Base-by-base conservation (phyloP, 257 asterid species). In the Nyctanthes arbortristis region DNA sequence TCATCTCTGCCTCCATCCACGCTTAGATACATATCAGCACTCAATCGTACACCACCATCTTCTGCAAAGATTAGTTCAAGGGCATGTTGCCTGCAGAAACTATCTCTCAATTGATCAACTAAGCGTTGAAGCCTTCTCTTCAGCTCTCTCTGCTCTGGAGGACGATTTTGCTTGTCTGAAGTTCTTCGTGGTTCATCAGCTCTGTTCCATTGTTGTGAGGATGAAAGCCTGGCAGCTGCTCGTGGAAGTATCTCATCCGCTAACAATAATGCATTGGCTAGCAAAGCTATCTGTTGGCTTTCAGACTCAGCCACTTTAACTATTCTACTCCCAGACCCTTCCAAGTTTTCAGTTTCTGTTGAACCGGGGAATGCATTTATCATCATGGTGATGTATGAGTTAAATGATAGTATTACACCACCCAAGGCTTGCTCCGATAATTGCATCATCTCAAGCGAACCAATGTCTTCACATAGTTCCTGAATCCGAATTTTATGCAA, bases 391-490 rank as follows among this genome's bases (percentile, higher is more conserved):
- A 93, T 76, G 5, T 82, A 90, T 32, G 87, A 79, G 10, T 88
- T 88, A 59, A 93, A 90, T 2, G 81, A 88, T 28, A 83, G 93
- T 45, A 90, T 1, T 7, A 88, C 85, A 58, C 98, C 97, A 69
- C 91, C 96, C 67, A 87, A 39, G 20, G 98, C 89, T 62, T 68
- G 86, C 45, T 87, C 96, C 2, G 88, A 84, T 65, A 90, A 67
- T 72, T 85, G 88, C 80, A 84, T 71, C 80, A 80, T 81, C 67
- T 93, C 96, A 0, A 93, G 91, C 40, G 97, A 87, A 64, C 97
- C 87, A 39, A 90, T 79, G 68, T 93, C 98, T 80, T 90, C 97
- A 36, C 97, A 93, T 40, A 88, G 88, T 75, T 90, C 97, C 96
- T 88, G 73, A 18, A 70, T 66, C 28, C 56, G 74, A 66, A 74